Percentiles rank a stretch among this genome's conserved stretches.
Conservation (phyloP, 495 filamentous ascomycete genomes). For the Daldinia bambusicola region DNA sequence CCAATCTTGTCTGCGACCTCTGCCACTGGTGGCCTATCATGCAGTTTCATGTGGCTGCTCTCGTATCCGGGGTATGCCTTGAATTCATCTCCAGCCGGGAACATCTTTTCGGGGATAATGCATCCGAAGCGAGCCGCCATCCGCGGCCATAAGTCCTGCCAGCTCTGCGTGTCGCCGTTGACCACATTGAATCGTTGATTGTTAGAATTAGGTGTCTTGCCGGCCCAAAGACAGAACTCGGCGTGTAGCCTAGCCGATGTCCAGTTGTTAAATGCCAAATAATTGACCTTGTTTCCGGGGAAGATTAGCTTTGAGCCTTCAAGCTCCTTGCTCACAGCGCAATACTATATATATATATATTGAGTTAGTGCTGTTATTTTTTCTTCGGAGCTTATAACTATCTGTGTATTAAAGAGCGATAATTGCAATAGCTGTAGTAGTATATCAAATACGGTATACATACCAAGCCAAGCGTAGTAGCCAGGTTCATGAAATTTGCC, state of each 20-base stretch:
- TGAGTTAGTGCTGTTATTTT: too few species aligned
- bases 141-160: slow-evolving; percentile 67
- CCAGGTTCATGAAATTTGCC: slow-evolving; percentile 69
- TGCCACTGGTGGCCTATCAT: slow-evolving; percentile 55
- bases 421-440: not conserved
- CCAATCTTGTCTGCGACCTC: slow-evolving; percentile 55
- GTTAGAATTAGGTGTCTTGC: slow-evolving; percentile 52
- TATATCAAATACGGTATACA: slow-evolving; percentile 3
- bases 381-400: not conserved
- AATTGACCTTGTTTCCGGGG: slow-evolving; percentile 60
- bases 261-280: slow-evolving; percentile 63
- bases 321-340: slow-evolving; percentile 59
- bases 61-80: slow-evolving; percentile 32
- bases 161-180: slow-evolving; percentile 65
- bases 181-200: slow-evolving; percentile 67
- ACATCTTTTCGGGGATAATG: slow-evolving; percentile 59
- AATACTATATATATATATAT: too few species aligned
- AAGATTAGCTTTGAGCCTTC: slow-evolving; percentile 56
- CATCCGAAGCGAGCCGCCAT: slow-evolving; percentile 59
- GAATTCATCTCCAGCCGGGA: slow-evolving; percentile 43
- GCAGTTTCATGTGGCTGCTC: slow-evolving; percentile 43
- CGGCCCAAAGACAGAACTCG: slow-evolving; percentile 64
- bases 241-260: slow-evolving; percentile 63
- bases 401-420: not conserved
- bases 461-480: slow-evolving; percentile 56